Conservation (phyloP, 139 green algal species). For the Picochlorum sp. region DNA sequence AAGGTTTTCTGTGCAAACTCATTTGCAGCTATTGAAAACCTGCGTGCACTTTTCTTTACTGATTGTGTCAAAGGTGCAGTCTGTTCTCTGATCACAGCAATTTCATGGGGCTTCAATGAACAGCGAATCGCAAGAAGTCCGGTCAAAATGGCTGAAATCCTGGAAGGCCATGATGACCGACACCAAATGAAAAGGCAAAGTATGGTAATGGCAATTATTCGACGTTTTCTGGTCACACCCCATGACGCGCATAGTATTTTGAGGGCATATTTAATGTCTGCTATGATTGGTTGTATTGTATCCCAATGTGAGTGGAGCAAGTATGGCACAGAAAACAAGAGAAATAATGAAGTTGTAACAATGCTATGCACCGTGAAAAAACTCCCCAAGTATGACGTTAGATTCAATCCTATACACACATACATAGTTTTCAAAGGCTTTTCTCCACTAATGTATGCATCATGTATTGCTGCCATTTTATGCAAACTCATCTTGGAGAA, state of each 20-base stretch:
- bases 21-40: neutral
- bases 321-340: slow-evolving; percentile 9
- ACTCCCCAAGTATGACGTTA: slow-evolving; percentile 9
- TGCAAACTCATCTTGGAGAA: neutral
- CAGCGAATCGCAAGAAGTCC: slow-evolving; percentile 22
- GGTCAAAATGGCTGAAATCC: slow-evolving; percentile 16
- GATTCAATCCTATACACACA: neutral
- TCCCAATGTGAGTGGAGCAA: too few relatives aligned
- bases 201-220: slow-evolving; percentile 2
- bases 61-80: neutral
- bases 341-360: slow-evolving; percentile 8
- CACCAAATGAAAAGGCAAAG: slow-evolving; percentile 13
- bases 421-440: neutral
- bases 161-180: slow-evolving; percentile 13
- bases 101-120: slow-evolving; percentile 24
- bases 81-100: neutral
- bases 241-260: too few relatives aligned
- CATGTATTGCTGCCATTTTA: neutral
- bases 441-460: neutral
- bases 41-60: neutral
- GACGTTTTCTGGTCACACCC: too few relatives aligned
- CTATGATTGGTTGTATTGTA: too few relatives aligned
- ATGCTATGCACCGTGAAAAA: slow-evolving; percentile 14
- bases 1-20: neutral
- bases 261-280: too few relatives aligned